These are phyloP conservation scores for Phaeoacremonium minimum DNA, from an alignment of 2,329 filamentous ascomycete species.

Conservation along the genomic window DNA sequence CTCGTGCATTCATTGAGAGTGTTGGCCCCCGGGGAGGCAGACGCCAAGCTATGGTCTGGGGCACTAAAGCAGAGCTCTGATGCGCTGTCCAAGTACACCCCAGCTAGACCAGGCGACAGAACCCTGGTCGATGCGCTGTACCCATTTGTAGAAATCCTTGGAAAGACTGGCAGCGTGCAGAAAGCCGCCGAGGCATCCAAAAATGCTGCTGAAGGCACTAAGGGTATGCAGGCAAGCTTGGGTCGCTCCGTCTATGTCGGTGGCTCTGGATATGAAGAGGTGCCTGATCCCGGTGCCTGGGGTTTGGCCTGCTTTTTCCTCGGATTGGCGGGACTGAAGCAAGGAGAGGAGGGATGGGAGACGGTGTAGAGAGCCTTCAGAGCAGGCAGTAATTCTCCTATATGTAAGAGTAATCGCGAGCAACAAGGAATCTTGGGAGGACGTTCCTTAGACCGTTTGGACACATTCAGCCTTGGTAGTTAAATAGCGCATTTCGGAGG, in stretches of 20 bases:
- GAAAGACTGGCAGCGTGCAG: slow-evolving; percentile 59
- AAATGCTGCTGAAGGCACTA: slow-evolving; percentile 76
- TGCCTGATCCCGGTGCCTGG: slow-evolving; percentile 67
- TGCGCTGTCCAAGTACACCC: slow-evolving; percentile 77
- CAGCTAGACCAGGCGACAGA: slow-evolving; percentile 81
- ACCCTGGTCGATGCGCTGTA: slow-evolving; percentile 87
- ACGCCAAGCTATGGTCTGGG: slow-evolving; percentile 45
- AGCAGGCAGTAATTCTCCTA: too few relatives aligned
- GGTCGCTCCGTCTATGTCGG: slow-evolving; percentile 82
- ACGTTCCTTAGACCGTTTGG: too few relatives aligned
- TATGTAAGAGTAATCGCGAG: too few relatives aligned
- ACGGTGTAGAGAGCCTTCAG: slow-evolving; percentile 10
- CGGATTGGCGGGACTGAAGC: slow-evolving; percentile 62
- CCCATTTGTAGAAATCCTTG: slow-evolving; percentile 76
- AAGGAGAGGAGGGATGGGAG: slow-evolving; percentile 31
- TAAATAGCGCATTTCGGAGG: too few relatives aligned
- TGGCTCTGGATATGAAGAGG: slow-evolving; percentile 66
- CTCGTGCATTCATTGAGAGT: slow-evolving; percentile 61
- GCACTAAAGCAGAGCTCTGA: slow-evolving; percentile 69
- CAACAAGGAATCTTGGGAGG: too few relatives aligned
- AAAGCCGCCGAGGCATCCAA: slow-evolving; percentile 72
- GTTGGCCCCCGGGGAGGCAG: slow-evolving; percentile 32
- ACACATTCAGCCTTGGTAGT: too few relatives aligned
- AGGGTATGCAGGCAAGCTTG: slow-evolving; percentile 86
- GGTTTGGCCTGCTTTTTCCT: slow-evolving; percentile 75